A percentile compares a stretch with the other conserved stretches of the same genome.
These are phyloP conservation scores for Trypanosoma cruzi DNA, from an alignment of 208 protist genomes.

Conservation along the genomic window DNA sequence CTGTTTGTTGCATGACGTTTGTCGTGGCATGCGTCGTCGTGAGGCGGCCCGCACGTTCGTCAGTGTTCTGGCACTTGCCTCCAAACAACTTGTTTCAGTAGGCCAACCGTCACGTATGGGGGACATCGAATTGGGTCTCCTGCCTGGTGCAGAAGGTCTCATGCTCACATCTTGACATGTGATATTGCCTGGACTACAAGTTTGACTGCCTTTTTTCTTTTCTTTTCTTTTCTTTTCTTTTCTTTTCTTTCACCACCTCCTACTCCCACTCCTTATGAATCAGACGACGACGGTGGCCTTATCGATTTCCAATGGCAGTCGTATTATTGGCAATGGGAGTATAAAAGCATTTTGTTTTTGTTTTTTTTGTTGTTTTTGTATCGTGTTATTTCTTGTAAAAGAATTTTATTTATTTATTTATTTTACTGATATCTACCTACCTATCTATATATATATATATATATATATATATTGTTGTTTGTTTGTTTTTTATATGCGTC, in stretches of 20 bases:
- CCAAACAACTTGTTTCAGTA: constrained; percentile 59
- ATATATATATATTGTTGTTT: no score
- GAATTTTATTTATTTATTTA: no score
- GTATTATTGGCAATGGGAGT: background rate
- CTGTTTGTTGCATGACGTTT: constrained; percentile 54
- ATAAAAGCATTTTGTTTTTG: no score
- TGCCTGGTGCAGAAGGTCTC: constrained; percentile 32
- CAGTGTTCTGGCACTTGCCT: constrained; percentile 76
- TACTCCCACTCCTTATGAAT: no score
- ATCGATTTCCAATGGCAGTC: background rate
- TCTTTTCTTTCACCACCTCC: constrained; percentile 21
- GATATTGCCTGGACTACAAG: background rate
- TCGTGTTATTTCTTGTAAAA: no score
- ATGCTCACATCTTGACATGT: constrained; percentile 3
- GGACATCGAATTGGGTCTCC: constrained; percentile 51
- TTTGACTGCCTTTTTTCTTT: constrained; percentile 13
- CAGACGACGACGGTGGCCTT: no score
- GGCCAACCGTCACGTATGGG: constrained; percentile 31
- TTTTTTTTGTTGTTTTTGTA: no score
- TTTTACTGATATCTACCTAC: no score
- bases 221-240: constrained; percentile 13
- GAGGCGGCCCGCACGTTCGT: constrained; percentile 83
- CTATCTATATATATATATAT: no score
- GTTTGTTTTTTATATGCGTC: no score
- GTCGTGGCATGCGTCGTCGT: constrained; percentile 48